These are phyloP conservation scores for Neostapfia colusana DNA, from an alignment of 176 grass and related monocot genomes.

Conservation along the genomic window DNA sequence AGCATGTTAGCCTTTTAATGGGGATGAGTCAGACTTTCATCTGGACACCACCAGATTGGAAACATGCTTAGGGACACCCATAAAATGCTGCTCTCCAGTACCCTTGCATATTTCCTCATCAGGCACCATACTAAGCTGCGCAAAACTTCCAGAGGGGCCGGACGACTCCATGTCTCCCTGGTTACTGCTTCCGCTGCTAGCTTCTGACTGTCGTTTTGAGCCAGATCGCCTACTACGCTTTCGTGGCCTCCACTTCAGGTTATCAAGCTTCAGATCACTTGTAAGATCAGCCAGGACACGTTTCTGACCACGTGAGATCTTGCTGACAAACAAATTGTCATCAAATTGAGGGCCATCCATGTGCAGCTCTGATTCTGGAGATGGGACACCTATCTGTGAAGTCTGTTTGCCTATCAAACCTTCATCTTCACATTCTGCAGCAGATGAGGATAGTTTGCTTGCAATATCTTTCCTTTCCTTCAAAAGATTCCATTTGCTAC, in stretches of 20 bases:
- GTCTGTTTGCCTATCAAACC: neutral
- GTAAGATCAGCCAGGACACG: slow-evolving; percentile 50
- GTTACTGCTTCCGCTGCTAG: slow-evolving; percentile 59
- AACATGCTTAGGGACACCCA: slow-evolving; percentile 31
- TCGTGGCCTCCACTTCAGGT: slow-evolving; percentile 71
- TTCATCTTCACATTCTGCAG: neutral
- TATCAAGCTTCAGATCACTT: slow-evolving; percentile 55
- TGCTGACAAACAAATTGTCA: slow-evolving; percentile 29
- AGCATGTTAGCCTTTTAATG: slow-evolving; percentile 16
- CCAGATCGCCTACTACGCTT: slow-evolving; percentile 64
- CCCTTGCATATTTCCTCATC: slow-evolving; percentile 73
- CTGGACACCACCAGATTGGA: slow-evolving; percentile 81
- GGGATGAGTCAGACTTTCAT: slow-evolving; percentile 33
- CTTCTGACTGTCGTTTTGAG: slow-evolving; percentile 50
- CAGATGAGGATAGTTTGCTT: slow-evolving; percentile 25
- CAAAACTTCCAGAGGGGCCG: slow-evolving; percentile 46
- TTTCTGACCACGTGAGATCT: slow-evolving; percentile 36
- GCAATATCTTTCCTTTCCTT: slow-evolving; percentile 58
- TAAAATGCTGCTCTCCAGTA: slow-evolving; percentile 56
- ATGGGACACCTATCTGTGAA: neutral
- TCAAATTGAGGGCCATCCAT: slow-evolving; percentile 9
- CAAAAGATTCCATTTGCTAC: slow-evolving; percentile 62
- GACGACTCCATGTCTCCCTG: slow-evolving; percentile 41
- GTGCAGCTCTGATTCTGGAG: slow-evolving; percentile 18
- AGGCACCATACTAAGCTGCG: slow-evolving; percentile 42